Base-by-base conservation (phyloP, 495 filamentous ascomycete species). In the Podospora comata region DNA sequence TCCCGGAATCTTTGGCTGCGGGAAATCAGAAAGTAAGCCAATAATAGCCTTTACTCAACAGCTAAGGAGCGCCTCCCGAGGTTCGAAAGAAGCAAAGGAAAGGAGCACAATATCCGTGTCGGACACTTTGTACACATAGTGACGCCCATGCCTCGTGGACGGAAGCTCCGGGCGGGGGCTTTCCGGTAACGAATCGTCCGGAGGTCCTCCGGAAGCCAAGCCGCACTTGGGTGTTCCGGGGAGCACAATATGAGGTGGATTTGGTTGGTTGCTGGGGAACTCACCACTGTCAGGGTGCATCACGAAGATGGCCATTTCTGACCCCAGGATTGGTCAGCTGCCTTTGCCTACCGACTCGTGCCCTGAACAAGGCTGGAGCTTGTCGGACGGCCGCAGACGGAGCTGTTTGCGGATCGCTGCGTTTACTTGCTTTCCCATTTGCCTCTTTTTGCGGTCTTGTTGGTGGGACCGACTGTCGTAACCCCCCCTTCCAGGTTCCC, bases 321-420 rank as follows among this genome's bases (percentile, higher is more conserved):
- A 11, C 39, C 7, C 39, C 2, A 48, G 6, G 39, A 48, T 26
- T 58, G 55, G 55, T 58, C 55, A 20, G 18, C 54, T 23, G 54
- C 54, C 5, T 18, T 23, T 18, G 3, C 23, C 55, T 9, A 20
- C 23, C 60, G 30, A 62, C 26, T 62, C 23, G 1, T 23, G 23
- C 23, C 23, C 23, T 4, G 30, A 30, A 11, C 39, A 48, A 63
- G 61, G 61, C 61, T 63, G 61, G 30, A 63, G 61, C 61, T 63
- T 44, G 61, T 63, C 23, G 32, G 61, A n/a, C 5, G 18, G 30
- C 2, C 61, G 9, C 32, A 48, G 32, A 32, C 60, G 16, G 16
- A 63, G 11, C 59, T 27, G 59, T 32, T 28, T 63, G 61, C 61
- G 61, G 61, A 63, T 63, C 61, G 30, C 61, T 63, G 30, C 61